Conservation (phyloP, 805 yeast species). For the Cyberlindnera amylophila region DNA sequence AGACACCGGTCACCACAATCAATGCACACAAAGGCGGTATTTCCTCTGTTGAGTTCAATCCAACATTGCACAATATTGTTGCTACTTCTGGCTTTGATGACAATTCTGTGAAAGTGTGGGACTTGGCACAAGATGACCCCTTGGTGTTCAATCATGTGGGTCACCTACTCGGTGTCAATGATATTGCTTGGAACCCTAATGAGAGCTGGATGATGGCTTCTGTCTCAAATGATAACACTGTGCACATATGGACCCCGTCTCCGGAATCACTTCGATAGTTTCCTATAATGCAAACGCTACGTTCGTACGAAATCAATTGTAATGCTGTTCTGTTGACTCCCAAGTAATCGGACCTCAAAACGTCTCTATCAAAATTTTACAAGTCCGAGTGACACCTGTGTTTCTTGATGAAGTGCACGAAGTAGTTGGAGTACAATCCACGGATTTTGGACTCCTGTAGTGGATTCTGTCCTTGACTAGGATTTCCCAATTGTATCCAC, state of each 20-base stretch:
- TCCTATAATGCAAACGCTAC: too few relatives aligned
- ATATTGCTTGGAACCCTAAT: constrained; percentile 75
- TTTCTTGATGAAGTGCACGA: constrained; percentile 17
- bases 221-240: constrained; percentile 78
- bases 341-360: too few relatives aligned
- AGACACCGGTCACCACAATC: constrained; percentile 29
- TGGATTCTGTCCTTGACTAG: not conserved
- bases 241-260: constrained; percentile 81
- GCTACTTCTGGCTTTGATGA: constrained; percentile 68
- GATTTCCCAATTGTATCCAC: constrained; percentile 24
- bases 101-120: constrained; percentile 60
- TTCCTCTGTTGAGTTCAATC: constrained; percentile 73
- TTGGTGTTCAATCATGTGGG: constrained; percentile 74
- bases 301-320: too few relatives aligned
- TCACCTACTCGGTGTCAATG: constrained; percentile 83
- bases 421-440: constrained; percentile 26
- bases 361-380: not conserved
- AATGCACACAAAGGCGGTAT: constrained; percentile 50
- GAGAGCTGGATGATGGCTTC: constrained; percentile 69
- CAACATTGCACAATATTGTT: constrained; percentile 45
- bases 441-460: constrained; percentile 4
- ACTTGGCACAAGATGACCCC: constrained; percentile 34
- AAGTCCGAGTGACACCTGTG: constrained; percentile 10
- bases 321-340: too few relatives aligned
- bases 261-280: not conserved